phyloP scores from a whole-genome alignment of 1,284 basidiomycete species.

The Coriolopsis trogii region DNA sequence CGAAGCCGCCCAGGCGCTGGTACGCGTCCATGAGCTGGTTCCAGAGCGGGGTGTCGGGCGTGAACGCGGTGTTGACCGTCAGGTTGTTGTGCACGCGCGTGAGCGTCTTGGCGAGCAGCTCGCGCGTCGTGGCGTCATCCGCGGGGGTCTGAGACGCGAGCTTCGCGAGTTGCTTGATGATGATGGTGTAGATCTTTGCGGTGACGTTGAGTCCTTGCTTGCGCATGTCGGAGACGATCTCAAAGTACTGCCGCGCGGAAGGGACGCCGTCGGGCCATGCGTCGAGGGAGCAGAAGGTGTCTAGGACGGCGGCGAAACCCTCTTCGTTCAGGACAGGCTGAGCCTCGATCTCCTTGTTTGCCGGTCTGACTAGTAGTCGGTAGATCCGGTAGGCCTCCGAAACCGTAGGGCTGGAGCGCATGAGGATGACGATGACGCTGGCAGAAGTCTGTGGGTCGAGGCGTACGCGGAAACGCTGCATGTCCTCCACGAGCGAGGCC shows the following conservation, averaged over 20 bases:
- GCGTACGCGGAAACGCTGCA: constrained; percentile 37
- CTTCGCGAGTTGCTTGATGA: constrained; percentile 62
- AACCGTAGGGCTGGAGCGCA: constrained; percentile 55
- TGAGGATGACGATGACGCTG: constrained; percentile 60
- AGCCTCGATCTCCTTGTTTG: constrained; percentile 28
- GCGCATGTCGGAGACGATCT: constrained; percentile 86
- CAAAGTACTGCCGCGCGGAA: constrained; percentile 62
- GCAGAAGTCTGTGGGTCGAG: constrained; percentile 46
- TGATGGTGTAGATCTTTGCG: constrained; percentile 68
- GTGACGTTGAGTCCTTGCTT: constrained; percentile 60
- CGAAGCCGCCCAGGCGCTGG: constrained; percentile 71
- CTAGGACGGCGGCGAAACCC: constrained; percentile 64
- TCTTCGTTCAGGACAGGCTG: constrained; percentile 49
- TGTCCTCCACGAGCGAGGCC: constrained; percentile 57
- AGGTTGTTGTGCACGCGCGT: constrained; percentile 80
- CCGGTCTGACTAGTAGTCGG: constrained; percentile 39
- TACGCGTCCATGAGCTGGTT: constrained; percentile 93
- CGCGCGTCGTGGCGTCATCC: too few relatives aligned
- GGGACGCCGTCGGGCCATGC: constrained; percentile 30
- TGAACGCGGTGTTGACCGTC: constrained; percentile 74
- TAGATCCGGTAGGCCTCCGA: constrained; percentile 69
- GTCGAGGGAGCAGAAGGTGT: constrained; percentile 60
- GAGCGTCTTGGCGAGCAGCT: constrained; percentile 49
- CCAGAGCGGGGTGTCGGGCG: constrained; percentile 77
- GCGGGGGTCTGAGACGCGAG: too few relatives aligned